Base-by-base conservation (phyloP, 768 basidiomycete genomes). In the Neoboletus brunneissimus region DNA sequence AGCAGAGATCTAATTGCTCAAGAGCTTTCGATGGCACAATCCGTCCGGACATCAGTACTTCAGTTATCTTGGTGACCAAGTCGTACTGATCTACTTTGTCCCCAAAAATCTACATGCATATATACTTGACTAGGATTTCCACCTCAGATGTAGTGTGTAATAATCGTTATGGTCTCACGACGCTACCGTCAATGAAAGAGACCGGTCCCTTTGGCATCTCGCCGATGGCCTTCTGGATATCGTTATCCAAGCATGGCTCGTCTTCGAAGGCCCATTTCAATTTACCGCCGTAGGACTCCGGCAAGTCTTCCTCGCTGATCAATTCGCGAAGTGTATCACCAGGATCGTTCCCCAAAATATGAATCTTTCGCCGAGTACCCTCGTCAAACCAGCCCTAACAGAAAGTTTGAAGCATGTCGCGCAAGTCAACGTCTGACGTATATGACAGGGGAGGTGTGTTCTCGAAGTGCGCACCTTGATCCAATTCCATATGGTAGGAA, bases 401-500 rank as follows among this genome's bases (percentile, higher is more conserved):
- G 12, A 13, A 32, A 15, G 23, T 12, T 15, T n/a, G 38, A 57
- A 57, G 37, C 3, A 34, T 20, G 44, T 10, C 25, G n/a, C 20
- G 29, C 34, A 25, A 45, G 20, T 45, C 42, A 38, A 49, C 11
- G 32, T 22, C 31, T 22, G 4, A 12, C 12, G 13, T 7, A 20
- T 35, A 35, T 16, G 34, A 16, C 15, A 35, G 15, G 13, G 10
- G 13, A 1, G 23, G 5, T 5, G 1, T 4, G 22, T 34, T 31
- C 38, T 41, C 34, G 7, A 9, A 13, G 4, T 20, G 56, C 73
- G 40, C 55, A 84, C 87, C 77, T 89, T 90, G 67, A 93, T 78
- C 91, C 91, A 93, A 32, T 79, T 79, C 91, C 91, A 94, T 11
- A 93, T 76, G 2, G 86, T 89, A 3, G 87, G 82, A 70, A 94